These are phyloP conservation scores for Colletotrichum musae DNA, from an alignment of 2,329 filamentous ascomycete genomes.

Conservation along the genomic window DNA sequence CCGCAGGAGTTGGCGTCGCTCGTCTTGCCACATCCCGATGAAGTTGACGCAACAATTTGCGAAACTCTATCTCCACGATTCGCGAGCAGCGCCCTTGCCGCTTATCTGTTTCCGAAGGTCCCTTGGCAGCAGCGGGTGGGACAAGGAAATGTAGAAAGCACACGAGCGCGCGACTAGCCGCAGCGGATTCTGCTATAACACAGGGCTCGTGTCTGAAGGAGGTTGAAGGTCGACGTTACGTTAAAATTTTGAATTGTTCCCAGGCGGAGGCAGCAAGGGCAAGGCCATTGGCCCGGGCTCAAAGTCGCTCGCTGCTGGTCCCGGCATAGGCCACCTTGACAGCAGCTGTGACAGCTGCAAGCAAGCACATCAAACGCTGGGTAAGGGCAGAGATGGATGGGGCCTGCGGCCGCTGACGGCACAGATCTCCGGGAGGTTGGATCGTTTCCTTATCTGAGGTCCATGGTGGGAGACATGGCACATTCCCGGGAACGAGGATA, in stretches of 20 bases:
- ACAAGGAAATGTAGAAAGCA: conserved; percentile 5
- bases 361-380: conserved; percentile 14
- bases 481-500: conserved; percentile 1
- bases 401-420: not conserved
- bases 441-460: conserved; percentile 15
- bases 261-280: conserved; percentile 20
- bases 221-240: conserved; percentile 1
- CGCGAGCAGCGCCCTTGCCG: not conserved
- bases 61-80: conserved; percentile 12
- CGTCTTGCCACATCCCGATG: not conserved
- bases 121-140: conserved; percentile 13
- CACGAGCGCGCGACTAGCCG: conserved; percentile 5
- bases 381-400: conserved; percentile 3
- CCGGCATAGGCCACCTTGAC: conserved; percentile 13
- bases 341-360: conserved; percentile 20
- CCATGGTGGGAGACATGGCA: not conserved
- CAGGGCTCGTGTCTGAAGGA: conserved; percentile 21
- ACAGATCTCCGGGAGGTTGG: conserved; percentile 7
- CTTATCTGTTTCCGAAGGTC: conserved; percentile 11
- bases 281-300: conserved; percentile 15
- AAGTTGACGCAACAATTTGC: not conserved
- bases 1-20: not conserved
- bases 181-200: conserved; percentile 22
- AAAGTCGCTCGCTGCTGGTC: conserved; percentile 6
- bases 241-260: conserved; percentile 22